Percentiles rank a stretch among this genome's conserved stretches.
Conservation (phyloP, 2,329 filamentous ascomycete genomes). For the Colletotrichum musae region DNA sequence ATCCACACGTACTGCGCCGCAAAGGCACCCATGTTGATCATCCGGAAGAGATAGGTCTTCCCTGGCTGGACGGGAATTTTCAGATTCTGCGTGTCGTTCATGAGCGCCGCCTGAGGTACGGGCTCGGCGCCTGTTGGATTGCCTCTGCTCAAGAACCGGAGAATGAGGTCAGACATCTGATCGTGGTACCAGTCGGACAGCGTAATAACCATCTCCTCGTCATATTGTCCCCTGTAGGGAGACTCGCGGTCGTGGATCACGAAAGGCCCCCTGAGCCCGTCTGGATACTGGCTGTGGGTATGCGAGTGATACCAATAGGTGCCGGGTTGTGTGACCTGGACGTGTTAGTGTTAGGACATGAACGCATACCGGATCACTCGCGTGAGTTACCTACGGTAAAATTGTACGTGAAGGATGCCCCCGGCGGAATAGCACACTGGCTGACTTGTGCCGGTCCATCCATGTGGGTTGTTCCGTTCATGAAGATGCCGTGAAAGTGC, state of each 20-base stretch:
- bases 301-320: constrained; percentile 88
- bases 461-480: constrained; percentile 78
- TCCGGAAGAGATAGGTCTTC: constrained; percentile 80
- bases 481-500: constrained; percentile 80
- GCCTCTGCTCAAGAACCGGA: constrained; percentile 64
- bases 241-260: constrained; percentile 74
- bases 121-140: constrained; percentile 75
- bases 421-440: constrained; percentile 77
- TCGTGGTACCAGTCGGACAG: constrained; percentile 83
- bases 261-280: constrained; percentile 76
- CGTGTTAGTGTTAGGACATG: neutral
- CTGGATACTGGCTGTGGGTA: constrained; percentile 76
- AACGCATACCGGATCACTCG: neutral
- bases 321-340: constrained; percentile 73
- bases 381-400: constrained; percentile 67
- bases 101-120: constrained; percentile 76
- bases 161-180: constrained; percentile 63
- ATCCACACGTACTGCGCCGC: constrained; percentile 77
- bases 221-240: constrained; percentile 71
- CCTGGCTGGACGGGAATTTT: constrained; percentile 73
- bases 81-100: constrained; percentile 79
- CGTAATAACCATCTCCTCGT: constrained; percentile 75
- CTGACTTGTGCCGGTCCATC: constrained; percentile 78
- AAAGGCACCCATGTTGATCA: constrained; percentile 84
- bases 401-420: constrained; percentile 77